Conservation (phyloP, 2,329 filamentous ascomycete species). For the Neopestalotiopsis clavispora region DNA sequence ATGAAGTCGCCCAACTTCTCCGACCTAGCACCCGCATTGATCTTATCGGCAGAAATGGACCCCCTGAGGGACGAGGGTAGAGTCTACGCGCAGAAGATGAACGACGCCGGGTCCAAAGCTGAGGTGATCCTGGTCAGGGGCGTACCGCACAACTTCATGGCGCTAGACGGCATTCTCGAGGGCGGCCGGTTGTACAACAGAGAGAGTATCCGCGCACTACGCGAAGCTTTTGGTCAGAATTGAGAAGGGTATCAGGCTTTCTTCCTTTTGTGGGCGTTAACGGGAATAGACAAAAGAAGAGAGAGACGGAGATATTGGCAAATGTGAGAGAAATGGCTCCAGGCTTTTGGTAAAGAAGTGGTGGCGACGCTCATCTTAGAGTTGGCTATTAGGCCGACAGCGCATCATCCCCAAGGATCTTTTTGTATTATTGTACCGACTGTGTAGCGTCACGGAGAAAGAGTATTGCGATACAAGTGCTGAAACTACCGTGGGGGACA, state of each 20-base stretch:
- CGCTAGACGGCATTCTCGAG: conserved; percentile 7
- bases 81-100: conserved; percentile 12
- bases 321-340: background rate
- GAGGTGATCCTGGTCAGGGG: conserved; percentile 11
- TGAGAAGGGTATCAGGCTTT: background rate
- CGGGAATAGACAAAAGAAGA: background rate
- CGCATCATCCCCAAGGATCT: background rate
- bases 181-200: conserved; percentile 4
- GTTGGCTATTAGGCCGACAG: background rate
- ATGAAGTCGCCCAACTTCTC: conserved; percentile 1
- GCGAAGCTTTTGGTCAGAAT: background rate
- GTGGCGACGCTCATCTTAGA: background rate
- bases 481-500: too few species aligned
- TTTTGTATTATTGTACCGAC: background rate
- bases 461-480: background rate
- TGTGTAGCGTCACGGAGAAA: background rate
- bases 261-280: background rate
- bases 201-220: conserved; percentile 5
- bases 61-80: conserved; percentile 6
- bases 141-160: conserved; percentile 13
- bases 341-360: background rate
- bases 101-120: conserved; percentile 9
- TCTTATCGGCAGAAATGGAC: conserved; percentile 11
- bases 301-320: background rate
- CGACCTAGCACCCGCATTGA: conserved; percentile 5